A percentile compares a stretch with the other conserved stretches of the same genome.
phyloP scores from a whole-genome alignment of 768 basidiomycete species.

The Lactifluus subvellereus region DNA sequence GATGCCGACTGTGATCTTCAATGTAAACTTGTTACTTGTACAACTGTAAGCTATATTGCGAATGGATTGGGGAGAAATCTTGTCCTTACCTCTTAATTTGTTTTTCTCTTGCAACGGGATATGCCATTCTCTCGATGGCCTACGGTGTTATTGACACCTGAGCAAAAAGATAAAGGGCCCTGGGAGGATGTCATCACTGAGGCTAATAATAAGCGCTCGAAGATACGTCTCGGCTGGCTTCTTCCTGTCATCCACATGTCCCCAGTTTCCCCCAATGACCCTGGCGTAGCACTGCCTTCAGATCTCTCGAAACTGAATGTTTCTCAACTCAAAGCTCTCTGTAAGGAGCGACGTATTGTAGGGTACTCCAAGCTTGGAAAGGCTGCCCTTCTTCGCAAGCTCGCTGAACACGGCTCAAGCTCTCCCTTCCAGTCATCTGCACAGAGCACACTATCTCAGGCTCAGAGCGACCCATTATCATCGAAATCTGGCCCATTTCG shows the following conservation, averaged over 20 bases:
- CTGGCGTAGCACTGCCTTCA: background rate
- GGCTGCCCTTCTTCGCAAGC: constrained; percentile 47
- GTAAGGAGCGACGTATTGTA: constrained; percentile 54
- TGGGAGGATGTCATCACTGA: too few species aligned
- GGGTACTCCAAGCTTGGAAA: constrained; percentile 69
- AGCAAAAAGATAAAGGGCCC: too few species aligned
- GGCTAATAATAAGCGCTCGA: too few species aligned
- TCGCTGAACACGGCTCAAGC: constrained; percentile 25
- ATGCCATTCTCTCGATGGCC: too few species aligned
- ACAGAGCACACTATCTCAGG: background rate
- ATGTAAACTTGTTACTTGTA: too few species aligned
- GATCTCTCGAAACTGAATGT: constrained; percentile 44
- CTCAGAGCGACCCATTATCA: background rate
- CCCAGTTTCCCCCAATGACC: background rate
- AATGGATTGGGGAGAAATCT: too few species aligned
- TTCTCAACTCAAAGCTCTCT: constrained; percentile 57
- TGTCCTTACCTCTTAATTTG: too few species aligned
- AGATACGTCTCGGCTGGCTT: background rate
- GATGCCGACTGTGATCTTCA: too few species aligned
- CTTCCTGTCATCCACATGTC: background rate
- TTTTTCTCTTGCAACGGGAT: too few species aligned
- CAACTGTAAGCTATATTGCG: too few species aligned
- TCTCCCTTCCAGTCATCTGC: background rate
- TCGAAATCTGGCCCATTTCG: background rate
- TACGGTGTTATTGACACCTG: too few species aligned